These are phyloP conservation scores for Neonectria punicea DNA, from an alignment of 2,329 filamentous ascomycete species.

Conservation along the genomic window DNA sequence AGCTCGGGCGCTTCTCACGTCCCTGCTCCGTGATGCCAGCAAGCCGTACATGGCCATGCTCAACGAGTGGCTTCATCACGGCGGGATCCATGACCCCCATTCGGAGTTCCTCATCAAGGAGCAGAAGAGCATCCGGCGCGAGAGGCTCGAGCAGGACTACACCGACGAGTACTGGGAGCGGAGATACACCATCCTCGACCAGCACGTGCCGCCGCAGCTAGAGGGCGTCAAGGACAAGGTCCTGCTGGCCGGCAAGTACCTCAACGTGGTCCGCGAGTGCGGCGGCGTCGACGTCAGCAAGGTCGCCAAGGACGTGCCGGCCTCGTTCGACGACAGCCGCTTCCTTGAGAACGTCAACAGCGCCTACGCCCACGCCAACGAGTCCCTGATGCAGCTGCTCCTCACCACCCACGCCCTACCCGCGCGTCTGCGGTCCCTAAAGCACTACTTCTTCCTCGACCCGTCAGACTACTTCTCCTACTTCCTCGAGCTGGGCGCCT, in stretches of 20 bases:
- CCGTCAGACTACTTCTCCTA: constrained; percentile 98
- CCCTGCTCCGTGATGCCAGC: constrained; percentile 86
- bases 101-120: constrained; percentile 95
- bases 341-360: constrained; percentile 97
- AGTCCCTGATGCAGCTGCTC: constrained; percentile 88
- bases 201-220: constrained; percentile 91
- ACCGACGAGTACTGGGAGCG: constrained; percentile 99
- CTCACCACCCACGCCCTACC: constrained; percentile 93
- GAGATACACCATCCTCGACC: constrained; percentile 91
- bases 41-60: constrained; percentile 97
- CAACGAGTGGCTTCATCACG: constrained; percentile 98
- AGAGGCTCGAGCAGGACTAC: constrained; percentile 93
- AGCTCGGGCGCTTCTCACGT: constrained; percentile 82
- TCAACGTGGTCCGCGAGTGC: constrained; percentile 97
- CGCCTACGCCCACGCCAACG: constrained; percentile 95
- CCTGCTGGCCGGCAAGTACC: constrained; percentile 92
- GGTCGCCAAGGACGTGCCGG: constrained; percentile 86
- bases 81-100: constrained; percentile 93
- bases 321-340: constrained; percentile 88
- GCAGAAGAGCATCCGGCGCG: constrained; percentile 92
- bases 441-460: constrained; percentile 99
- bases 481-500: constrained; percentile 90
- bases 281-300: constrained; percentile 95
- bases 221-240: constrained; percentile 94
- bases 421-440: constrained; percentile 86